Conservation (phyloP, 495 filamentous ascomycete genomes). For the Terfezia boudieri region DNA sequence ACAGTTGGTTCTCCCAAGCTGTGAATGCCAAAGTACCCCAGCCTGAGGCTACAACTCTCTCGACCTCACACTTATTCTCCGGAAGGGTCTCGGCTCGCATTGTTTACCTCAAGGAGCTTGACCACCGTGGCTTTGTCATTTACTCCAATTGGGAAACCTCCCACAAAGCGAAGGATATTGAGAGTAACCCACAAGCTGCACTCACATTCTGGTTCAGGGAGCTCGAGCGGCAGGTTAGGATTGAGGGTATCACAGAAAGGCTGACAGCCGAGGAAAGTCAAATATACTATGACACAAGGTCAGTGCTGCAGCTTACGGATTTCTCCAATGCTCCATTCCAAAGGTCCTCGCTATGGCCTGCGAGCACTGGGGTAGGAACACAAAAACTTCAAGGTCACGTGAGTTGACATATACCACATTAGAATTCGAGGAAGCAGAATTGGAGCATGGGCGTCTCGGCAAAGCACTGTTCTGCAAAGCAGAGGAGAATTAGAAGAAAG, state of each 20-base stretch:
- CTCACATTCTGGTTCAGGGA: conserved; percentile 58
- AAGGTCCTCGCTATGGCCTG: too few relatives aligned
- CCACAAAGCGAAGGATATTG: conserved; percentile 43
- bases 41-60: conserved; percentile 54
- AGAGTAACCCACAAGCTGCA: conserved; percentile 40
- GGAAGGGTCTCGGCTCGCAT: conserved; percentile 64
- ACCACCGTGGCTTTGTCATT: conserved; percentile 60
- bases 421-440: conserved; percentile 37
- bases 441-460: conserved; percentile 82
- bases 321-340: too few relatives aligned
- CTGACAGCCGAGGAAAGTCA: conserved; percentile 53
- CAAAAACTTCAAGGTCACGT: too few relatives aligned
- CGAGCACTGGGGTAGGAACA: too few relatives aligned
- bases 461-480: conserved; percentile 45
- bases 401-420: not conserved
- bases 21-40: conserved; percentile 24
- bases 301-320: conserved; percentile 27
- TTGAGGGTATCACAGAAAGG: conserved; percentile 54
- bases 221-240: conserved; percentile 62
- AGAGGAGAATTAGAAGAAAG: conserved; percentile 18
- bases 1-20: conserved; percentile 62
- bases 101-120: conserved; percentile 81
- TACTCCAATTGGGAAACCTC: conserved; percentile 80
- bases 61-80: conserved; percentile 66
- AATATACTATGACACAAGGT: conserved; percentile 61